Conservation (phyloP, 495 filamentous ascomycete species). For the Penicillium manginii region DNA sequence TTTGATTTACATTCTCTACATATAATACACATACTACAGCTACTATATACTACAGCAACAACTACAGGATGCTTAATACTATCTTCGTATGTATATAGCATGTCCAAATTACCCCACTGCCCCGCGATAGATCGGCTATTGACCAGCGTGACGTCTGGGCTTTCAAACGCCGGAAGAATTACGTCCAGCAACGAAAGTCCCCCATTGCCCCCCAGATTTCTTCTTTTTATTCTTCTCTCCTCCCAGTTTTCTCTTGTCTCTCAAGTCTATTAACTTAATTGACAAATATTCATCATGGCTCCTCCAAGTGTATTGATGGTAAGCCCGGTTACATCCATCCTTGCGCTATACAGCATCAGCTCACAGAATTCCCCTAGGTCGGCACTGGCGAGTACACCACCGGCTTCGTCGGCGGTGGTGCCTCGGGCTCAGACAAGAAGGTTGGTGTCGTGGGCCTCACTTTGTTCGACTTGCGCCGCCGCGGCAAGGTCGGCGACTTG, state of each 20-base stretch:
- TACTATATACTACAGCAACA: neutral
- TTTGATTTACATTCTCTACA: neutral
- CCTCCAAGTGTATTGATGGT: constrained; percentile 90
- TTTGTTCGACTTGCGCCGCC: constrained; percentile 84
- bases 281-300: constrained; percentile 55
- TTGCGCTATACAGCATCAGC: constrained; percentile 3
- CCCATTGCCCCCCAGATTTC: constrained; percentile 6
- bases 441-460: constrained; percentile 90
- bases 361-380: constrained; percentile 51
- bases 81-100: too few species aligned
- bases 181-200: constrained; percentile 24
- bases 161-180: constrained; percentile 38
- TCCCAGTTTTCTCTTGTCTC: neutral
- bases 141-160: constrained; percentile 10
- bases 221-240: constrained; percentile 15
- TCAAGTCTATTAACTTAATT: neutral
- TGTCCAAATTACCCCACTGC: neutral
- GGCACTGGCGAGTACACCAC: constrained; percentile 97
- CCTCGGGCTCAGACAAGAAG: constrained; percentile 86
- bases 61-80: too few species aligned
- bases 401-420: constrained; percentile 78
- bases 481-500: constrained; percentile 84
- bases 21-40: neutral
- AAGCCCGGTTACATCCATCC: constrained; percentile 22
- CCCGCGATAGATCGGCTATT: constrained; percentile 34